A percentile compares a stretch with the other conserved stretches of the same genome.
phyloP scores from a whole-genome alignment of 2,329 filamentous ascomycete genomes.

The Aspergillus jensenii region DNA sequence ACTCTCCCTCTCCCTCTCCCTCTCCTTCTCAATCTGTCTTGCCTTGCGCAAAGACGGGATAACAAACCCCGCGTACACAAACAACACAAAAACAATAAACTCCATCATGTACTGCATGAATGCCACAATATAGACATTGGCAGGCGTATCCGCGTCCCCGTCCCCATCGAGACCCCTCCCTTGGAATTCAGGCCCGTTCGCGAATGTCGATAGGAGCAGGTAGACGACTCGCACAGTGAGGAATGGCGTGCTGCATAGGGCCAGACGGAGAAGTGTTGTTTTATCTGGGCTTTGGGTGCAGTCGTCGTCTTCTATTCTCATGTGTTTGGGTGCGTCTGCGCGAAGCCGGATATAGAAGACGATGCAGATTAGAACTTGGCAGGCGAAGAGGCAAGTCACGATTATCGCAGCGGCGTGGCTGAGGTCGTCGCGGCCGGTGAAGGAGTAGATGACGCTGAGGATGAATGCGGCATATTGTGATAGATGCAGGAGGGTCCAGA shows the following conservation, averaged over 20 bases:
- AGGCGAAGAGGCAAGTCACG: not conserved
- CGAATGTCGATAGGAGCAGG: not conserved
- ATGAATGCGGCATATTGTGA: not conserved
- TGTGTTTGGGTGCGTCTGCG: not conserved
- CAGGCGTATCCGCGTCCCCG: not conserved
- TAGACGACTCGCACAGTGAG: not conserved
- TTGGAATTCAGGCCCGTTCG: fast-evolving
- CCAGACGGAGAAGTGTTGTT: not conserved
- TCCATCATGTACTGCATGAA: not conserved
- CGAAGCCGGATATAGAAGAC: not conserved
- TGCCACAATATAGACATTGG: not conserved
- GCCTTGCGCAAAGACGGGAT: not conserved
- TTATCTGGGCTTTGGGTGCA: not conserved
- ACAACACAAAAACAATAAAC: not conserved
- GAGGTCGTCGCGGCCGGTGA: not conserved
- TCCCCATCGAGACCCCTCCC: not conserved
- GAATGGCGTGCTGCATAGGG: not conserved
- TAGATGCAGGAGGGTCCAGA: not conserved
- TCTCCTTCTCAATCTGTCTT: not conserved
- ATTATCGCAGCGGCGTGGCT: not conserved
- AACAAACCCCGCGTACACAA: not conserved
- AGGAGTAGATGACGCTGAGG: not conserved
- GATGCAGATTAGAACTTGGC: not conserved
- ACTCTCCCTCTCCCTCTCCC: not conserved
- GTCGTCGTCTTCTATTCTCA: not conserved